Percentiles rank a stretch among this genome's conserved stretches.
phyloP scores from a whole-genome alignment of 140 eudicot genomes.

The Flaveria floridana region DNA sequence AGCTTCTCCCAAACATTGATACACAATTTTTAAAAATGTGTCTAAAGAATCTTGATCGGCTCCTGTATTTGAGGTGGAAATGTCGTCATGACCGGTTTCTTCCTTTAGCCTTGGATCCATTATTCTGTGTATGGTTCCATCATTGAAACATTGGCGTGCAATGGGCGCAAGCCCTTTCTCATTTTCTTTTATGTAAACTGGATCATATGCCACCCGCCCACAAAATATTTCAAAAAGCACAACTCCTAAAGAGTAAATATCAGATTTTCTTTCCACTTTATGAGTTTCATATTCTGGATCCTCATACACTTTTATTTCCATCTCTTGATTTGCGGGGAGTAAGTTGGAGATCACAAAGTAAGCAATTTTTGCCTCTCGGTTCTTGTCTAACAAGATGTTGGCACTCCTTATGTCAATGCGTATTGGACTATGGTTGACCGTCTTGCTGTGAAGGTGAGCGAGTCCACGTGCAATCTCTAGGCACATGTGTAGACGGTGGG shows the following conservation, averaged over 20 bases:
- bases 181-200: no score
- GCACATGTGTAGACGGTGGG: not conserved
- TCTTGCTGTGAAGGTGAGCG: not conserved
- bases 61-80: not conserved
- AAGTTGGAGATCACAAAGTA: not conserved
- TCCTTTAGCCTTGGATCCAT: not conserved
- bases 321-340: not conserved
- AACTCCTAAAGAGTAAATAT: no score
- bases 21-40: no score
- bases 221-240: no score
- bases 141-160: not conserved
- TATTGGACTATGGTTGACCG: not conserved
- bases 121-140: not conserved
- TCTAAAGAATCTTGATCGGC: not conserved
- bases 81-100: no score
- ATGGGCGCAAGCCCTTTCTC: not conserved
- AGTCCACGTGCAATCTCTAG: not conserved
- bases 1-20: no score
- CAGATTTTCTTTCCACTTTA: no score
- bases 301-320: not conserved
- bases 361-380: not conserved
- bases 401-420: not conserved
- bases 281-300: not conserved
- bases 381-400: not conserved
- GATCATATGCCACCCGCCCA: not conserved